These are phyloP conservation scores for Acacia acuminata DNA, from an alignment of 306 rosid species.

Conservation along the genomic window DNA sequence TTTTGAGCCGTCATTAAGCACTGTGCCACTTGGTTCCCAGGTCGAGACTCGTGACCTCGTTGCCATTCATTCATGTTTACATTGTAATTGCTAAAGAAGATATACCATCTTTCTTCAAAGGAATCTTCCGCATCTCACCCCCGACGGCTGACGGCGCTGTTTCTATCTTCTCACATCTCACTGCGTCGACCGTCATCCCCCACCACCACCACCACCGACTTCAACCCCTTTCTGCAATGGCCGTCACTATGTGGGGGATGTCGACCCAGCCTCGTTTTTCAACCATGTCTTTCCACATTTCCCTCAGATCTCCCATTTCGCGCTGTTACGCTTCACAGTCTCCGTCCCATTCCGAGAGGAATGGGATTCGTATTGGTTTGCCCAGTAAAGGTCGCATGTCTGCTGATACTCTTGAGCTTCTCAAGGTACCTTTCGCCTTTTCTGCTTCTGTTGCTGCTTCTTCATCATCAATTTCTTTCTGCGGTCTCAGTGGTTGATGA, in stretches of 20 bases:
- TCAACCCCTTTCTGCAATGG: neutral
- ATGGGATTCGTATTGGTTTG: slow-evolving; percentile 74
- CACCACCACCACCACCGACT: neutral
- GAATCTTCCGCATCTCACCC: neutral
- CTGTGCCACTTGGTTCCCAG: no score
- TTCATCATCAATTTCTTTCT: neutral
- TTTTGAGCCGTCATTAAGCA: no score
- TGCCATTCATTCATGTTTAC: no score
- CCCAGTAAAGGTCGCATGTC: slow-evolving; percentile 97
- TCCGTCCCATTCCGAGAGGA: slow-evolving; percentile 45
- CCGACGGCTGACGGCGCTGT: neutral
- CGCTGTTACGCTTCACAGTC: slow-evolving; percentile 48
- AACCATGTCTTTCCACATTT: slow-evolving; percentile 1
- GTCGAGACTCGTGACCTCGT: no score
- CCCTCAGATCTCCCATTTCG: slow-evolving; percentile 18
- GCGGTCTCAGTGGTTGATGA: neutral
- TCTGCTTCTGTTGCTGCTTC: neutral
- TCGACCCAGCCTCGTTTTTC: slow-evolving; percentile 31
- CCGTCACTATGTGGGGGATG: slow-evolving; percentile 24
- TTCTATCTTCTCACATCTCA: neutral
- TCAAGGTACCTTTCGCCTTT: slow-evolving; percentile 47
- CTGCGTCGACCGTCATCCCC: neutral
- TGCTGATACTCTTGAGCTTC: slow-evolving; percentile 78
- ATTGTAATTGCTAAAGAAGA: neutral
- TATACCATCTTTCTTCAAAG: neutral